Percentiles rank a stretch among this genome's conserved stretches.
These are phyloP conservation scores for Pythium sukuiense DNA, from an alignment of 352 stramenopile species.

Conservation along the genomic window DNA sequence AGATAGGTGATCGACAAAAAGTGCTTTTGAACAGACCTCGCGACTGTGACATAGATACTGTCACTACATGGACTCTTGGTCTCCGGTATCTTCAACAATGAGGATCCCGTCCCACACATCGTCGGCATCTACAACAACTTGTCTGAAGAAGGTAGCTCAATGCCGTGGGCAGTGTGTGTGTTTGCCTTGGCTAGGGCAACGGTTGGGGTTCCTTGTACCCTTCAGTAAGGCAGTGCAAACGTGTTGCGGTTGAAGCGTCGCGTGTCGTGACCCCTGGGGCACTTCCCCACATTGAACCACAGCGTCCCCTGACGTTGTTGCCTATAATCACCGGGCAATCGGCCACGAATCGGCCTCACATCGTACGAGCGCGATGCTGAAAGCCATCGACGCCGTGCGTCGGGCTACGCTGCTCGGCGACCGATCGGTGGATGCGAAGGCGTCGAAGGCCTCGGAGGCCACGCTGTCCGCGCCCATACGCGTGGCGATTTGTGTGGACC, in stretches of 20 bases:
- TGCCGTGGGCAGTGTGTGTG: too few relatives aligned
- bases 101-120: neutral
- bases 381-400: neutral
- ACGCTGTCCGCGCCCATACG: neutral
- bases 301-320: neutral
- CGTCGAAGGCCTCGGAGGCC: neutral
- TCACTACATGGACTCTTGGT: neutral
- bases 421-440: neutral
- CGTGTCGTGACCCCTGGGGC: slow-evolving; percentile 3
- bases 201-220: too few relatives aligned
- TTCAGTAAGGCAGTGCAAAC: too few relatives aligned
- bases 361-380: neutral
- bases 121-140: neutral
- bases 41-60: neutral
- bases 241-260: slow-evolving; percentile 1
- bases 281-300: neutral
- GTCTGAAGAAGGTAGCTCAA: too few relatives aligned
- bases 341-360: too few relatives aligned
- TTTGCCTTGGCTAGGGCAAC: too few relatives aligned
- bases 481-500: neutral
- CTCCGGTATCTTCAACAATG: neutral
- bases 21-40: neutral
- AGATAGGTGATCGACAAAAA: neutral
- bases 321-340: neutral
- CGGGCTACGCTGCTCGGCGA: neutral